Percentiles rank a stretch among this genome's conserved stretches.
phyloP scores from a whole-genome alignment of 345 rosid species.

The Heritiera fomes region DNA sequence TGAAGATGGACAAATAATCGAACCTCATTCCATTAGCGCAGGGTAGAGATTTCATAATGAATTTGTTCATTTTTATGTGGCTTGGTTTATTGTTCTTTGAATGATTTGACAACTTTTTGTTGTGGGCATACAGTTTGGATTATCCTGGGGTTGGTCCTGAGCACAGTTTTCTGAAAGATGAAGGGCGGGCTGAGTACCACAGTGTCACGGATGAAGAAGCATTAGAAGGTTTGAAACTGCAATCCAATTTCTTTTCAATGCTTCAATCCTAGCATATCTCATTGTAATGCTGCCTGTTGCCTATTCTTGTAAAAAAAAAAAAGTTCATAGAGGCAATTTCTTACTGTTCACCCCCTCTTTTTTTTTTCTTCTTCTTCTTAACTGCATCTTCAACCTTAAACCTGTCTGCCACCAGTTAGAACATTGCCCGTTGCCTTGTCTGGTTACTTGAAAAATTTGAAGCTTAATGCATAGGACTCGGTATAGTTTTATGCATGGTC shows the following conservation, averaged over 20 bases:
- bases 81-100: conserved; percentile 9
- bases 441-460: background rate
- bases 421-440: background rate
- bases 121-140: conserved; percentile 64
- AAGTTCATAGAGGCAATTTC: background rate
- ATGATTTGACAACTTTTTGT: background rate
- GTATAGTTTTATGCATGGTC: background rate
- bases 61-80: background rate
- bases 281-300: background rate
- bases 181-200: conserved; percentile 79
- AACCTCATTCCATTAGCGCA: conserved; percentile 95
- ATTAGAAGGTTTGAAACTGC: conserved; percentile 58
- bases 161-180: conserved; percentile 90
- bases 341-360: background rate
- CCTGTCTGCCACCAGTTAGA: background rate
- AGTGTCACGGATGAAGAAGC: conserved; percentile 87
- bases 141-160: conserved; percentile 99
- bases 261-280: background rate
- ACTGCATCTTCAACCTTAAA: conserved; percentile 5
- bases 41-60: conserved; percentile 47
- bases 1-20: conserved; percentile 89
- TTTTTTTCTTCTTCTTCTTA: background rate
- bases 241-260: background rate
- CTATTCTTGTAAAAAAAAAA: background rate
- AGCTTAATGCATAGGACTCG: background rate